Evolutionary conservation across 1,284 basidiomycete genomes (phyloP).

Genomic region (Apiotrichum akiyoshidainum): DNA sequence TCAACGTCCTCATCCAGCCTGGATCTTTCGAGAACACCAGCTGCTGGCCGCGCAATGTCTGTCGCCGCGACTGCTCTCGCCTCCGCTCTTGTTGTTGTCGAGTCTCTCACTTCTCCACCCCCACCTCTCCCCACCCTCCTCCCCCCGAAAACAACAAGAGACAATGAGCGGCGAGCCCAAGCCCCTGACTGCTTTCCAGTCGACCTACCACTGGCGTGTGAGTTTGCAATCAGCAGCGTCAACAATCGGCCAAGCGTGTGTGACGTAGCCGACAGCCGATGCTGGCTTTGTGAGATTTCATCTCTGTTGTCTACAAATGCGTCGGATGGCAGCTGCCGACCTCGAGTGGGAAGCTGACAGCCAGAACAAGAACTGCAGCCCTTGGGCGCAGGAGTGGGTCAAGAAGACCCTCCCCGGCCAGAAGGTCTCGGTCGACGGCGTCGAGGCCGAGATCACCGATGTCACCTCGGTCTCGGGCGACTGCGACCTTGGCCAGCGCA

Average conservation of each 20-base stretch:
- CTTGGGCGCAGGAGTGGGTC: slow-evolving; percentile 56
- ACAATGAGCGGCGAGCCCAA: slow-evolving; percentile 22
- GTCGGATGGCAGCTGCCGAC: background rate
- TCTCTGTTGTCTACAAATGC: background rate
- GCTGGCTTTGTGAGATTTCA: background rate
- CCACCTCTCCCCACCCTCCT: no score
- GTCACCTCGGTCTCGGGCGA: slow-evolving; percentile 78
- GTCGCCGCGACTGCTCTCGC: no score
- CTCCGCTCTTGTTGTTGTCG: background rate
- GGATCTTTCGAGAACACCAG: no score
- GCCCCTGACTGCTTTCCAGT: slow-evolving; percentile 46
- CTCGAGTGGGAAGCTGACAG: background rate
- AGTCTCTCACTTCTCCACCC: no score
- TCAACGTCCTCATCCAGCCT: no score
- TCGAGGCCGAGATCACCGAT: slow-evolving; percentile 61
- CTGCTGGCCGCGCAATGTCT: no score
- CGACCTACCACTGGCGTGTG: slow-evolving; percentile 50
- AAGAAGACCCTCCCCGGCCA: slow-evolving; percentile 68
- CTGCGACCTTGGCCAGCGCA: slow-evolving; percentile 85
- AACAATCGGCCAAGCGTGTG: background rate
- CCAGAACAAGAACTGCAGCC: slow-evolving; percentile 51
- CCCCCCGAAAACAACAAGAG: background rate
- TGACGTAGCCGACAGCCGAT: background rate
- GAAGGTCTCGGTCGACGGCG: slow-evolving; percentile 58
- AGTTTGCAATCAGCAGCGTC: slow-evolving; percentile 25